These are phyloP conservation scores for Xylaria grammica DNA, from an alignment of 495 filamentous ascomycete species.

Conservation along the genomic window DNA sequence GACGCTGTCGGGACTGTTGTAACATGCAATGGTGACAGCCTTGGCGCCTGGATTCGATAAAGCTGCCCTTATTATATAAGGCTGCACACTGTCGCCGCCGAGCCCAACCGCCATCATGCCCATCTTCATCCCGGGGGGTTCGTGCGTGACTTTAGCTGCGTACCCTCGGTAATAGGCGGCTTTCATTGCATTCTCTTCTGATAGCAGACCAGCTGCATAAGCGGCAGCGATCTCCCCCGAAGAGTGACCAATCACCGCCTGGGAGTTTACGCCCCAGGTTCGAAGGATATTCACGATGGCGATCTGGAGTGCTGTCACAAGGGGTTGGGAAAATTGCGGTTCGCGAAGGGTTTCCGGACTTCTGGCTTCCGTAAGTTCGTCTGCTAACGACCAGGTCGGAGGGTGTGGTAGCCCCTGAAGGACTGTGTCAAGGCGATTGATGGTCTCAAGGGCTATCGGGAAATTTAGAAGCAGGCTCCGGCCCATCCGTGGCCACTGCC, in stretches of 20 bases:
- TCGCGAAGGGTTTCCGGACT: too few relatives aligned
- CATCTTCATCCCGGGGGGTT: too few relatives aligned
- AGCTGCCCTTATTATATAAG: too few relatives aligned
- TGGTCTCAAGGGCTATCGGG: slow-evolving; percentile 33
- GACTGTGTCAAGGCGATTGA: slow-evolving; percentile 34
- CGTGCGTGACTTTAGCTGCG: not conserved
- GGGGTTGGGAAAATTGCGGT: slow-evolving; percentile 1
- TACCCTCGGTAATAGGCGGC: slow-evolving; percentile 26
- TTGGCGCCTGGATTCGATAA: slow-evolving; percentile 29
- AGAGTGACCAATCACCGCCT: slow-evolving; percentile 59
- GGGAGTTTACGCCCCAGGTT: slow-evolving; percentile 48
- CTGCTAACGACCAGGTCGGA: slow-evolving; percentile 37
- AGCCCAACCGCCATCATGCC: slow-evolving; percentile 52
- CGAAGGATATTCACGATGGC: slow-evolving; percentile 41
- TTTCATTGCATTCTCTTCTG: slow-evolving; percentile 44
- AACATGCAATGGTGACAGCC: slow-evolving; percentile 44
- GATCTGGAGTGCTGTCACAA: not conserved
- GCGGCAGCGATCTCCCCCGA: slow-evolving; percentile 61
- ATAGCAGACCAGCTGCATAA: slow-evolving; percentile 42
- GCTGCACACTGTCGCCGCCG: too few relatives aligned
- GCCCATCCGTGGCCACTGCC: slow-evolving; percentile 60
- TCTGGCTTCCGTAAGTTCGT: slow-evolving; percentile 22
- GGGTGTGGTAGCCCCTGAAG: too few relatives aligned
- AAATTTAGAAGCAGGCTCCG: slow-evolving; percentile 31
- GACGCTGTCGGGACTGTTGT: slow-evolving; percentile 46